Conservation (phyloP, 2,329 filamentous ascomycete species). For the Aspergillus sergii region DNA sequence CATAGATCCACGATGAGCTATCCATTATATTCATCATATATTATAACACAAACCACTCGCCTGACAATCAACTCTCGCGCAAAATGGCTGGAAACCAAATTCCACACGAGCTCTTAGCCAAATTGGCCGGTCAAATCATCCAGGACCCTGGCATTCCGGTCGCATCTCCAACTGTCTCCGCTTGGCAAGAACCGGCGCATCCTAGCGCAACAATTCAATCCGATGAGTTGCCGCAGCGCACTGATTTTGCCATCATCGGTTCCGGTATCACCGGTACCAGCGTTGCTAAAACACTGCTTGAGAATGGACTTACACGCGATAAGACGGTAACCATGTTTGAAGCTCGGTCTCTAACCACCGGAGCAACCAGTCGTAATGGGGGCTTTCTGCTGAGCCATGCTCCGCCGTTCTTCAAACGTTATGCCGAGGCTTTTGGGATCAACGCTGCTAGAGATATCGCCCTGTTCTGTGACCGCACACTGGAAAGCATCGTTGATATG, state of each 20-base stretch:
- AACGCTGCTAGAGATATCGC: not conserved
- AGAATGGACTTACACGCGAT: conserved; percentile 4
- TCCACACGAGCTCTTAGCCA: not conserved
- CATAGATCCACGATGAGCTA: no score
- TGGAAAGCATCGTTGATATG: not conserved
- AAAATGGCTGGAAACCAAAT: not conserved
- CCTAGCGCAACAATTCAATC: not conserved
- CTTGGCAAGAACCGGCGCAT: conserved; percentile 5
- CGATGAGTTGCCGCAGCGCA: conserved; percentile 13
- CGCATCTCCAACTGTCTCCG: not conserved
- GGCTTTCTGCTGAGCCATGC: conserved; percentile 23
- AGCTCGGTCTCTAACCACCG: conserved; percentile 25
- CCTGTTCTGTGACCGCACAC: not conserved
- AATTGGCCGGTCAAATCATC: not conserved
- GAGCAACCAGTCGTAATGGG: conserved; percentile 31
- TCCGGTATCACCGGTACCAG: conserved; percentile 31
- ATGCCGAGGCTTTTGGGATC: not conserved
- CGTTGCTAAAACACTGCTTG: conserved; percentile 25
- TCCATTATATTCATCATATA: no score
- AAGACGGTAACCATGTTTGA: conserved; percentile 27
- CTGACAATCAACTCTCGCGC: not conserved
- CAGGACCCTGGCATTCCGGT: not conserved
- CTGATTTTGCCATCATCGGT: conserved; percentile 31
- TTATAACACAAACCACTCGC: not conserved
- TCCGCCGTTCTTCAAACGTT: not conserved